These are phyloP conservation scores for Symbiodinium natans DNA, from an alignment of 73 alveolate species.

Conservation along the genomic window DNA sequence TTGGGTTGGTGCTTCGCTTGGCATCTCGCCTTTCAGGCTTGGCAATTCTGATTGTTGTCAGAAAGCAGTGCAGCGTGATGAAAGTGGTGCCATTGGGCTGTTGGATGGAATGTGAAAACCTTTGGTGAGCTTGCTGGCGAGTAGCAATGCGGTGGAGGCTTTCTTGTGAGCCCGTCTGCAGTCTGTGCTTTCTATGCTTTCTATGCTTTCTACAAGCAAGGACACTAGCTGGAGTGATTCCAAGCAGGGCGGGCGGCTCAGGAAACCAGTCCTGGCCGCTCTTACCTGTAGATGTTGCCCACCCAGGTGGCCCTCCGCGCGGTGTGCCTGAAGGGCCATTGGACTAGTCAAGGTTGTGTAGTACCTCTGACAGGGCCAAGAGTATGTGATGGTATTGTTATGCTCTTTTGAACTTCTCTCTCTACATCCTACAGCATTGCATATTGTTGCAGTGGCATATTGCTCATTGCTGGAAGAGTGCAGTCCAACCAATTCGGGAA, in stretches of 20 bases:
- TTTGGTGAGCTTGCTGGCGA: no score
- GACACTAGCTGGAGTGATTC: not conserved
- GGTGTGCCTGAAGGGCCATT: slow-evolving; percentile 18
- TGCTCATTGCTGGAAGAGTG: not conserved
- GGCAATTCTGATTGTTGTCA: no score
- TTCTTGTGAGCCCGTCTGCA: not conserved
- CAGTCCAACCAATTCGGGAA: not conserved
- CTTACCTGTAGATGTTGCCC: not conserved
- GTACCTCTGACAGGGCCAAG: no score
- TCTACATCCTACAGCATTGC: no score
- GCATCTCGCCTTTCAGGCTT: no score
- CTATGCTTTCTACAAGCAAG: not conserved
- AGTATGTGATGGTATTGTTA: no score
- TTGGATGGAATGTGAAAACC: no score
- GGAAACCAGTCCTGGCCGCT: not conserved
- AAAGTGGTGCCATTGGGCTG: no score
- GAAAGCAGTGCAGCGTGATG: no score
- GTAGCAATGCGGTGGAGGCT: not conserved
- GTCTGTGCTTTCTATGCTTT: not conserved
- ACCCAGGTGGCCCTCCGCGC: not conserved
- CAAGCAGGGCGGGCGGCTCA: not conserved
- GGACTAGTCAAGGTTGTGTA: not conserved
- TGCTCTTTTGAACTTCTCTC: no score
- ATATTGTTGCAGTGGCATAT: no score
- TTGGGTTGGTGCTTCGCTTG: no score